Evolutionary conservation across 306 rosid species (phyloP).

Genomic region (Clitoria ternatea): DNA sequence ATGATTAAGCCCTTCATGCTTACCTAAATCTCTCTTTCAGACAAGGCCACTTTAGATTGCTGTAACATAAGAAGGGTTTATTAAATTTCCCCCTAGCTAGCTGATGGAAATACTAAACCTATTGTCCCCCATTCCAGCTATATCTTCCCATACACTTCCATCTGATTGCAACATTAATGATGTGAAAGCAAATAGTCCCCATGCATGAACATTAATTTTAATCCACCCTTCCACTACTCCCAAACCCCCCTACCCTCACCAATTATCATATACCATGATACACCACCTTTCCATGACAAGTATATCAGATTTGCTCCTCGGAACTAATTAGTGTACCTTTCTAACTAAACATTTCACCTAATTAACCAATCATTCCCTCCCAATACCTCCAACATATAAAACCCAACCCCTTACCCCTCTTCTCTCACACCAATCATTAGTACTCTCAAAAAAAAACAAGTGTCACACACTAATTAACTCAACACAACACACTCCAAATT

Average conservation of each 20-base stretch:
- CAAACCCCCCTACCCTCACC: background rate
- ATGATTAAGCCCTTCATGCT: conserved; percentile 2
- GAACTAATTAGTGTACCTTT: conserved; percentile 12
- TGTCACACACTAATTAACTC: background rate
- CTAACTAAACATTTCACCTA: conserved; percentile 22
- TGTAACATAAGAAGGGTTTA: background rate
- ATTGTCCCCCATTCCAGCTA: background rate
- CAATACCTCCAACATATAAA: conserved; percentile 23
- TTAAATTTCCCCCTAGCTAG: background rate
- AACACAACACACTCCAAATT: background rate
- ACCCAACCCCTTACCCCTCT: conserved; percentile 18
- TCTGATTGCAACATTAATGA: conserved; percentile 22
- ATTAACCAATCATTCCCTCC: background rate
- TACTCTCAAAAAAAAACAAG: background rate
- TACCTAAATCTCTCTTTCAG: background rate
- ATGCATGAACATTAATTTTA: conserved; percentile 7
- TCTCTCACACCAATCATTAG: conserved; percentile 8
- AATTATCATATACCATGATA: conserved; percentile 1
- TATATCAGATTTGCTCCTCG: conserved; percentile 7
- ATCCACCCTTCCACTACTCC: background rate
- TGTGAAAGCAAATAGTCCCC: conserved; percentile 14
- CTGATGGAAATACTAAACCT: conserved; percentile 30
- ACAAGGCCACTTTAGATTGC: background rate
- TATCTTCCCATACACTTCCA: conserved; percentile 1
- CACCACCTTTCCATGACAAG: conserved; percentile 35